Evolutionary conservation across 2,329 filamentous ascomycete genomes (phyloP).

Genomic region (Aspergillus carbonarius): DNA sequence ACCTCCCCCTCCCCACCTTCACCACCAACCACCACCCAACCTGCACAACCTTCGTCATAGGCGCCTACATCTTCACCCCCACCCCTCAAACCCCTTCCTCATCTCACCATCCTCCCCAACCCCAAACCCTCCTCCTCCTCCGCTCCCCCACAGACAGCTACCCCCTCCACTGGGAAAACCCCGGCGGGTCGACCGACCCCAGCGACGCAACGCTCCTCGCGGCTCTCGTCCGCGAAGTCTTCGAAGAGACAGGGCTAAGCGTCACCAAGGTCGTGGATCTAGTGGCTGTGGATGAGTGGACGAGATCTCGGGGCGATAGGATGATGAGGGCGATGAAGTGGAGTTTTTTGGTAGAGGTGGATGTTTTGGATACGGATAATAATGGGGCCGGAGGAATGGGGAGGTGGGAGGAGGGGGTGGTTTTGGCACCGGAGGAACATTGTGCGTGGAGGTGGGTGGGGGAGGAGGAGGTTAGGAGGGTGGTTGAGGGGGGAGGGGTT

Average conservation of each 20-base stretch:
- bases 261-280: constrained; percentile 45
- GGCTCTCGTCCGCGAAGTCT: constrained; percentile 50
- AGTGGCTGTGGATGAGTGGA: constrained; percentile 37
- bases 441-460: constrained; percentile 38
- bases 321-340: constrained; percentile 31
- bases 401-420: constrained; percentile 21
- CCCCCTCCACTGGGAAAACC: constrained; percentile 50
- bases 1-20: constrained; percentile 47
- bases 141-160: constrained; percentile 42
- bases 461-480: constrained; percentile 33
- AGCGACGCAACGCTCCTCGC: constrained; percentile 51
- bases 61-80: background rate
- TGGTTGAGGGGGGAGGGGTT: constrained; percentile 5
- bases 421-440: constrained; percentile 37
- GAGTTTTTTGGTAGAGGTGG: constrained; percentile 41
- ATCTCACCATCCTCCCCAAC: background rate
- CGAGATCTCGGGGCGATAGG: constrained; percentile 14
- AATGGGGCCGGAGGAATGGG: too few species aligned
- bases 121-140: constrained; percentile 46
- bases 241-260: constrained; percentile 53
- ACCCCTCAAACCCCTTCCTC: background rate
- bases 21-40: constrained; percentile 38
- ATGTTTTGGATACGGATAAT: background rate
- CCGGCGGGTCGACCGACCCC: constrained; percentile 51
- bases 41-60: constrained; percentile 8